phyloP scores from a whole-genome alignment of 2,329 filamentous ascomycete species.

The Neonectria neomacrospora region DNA sequence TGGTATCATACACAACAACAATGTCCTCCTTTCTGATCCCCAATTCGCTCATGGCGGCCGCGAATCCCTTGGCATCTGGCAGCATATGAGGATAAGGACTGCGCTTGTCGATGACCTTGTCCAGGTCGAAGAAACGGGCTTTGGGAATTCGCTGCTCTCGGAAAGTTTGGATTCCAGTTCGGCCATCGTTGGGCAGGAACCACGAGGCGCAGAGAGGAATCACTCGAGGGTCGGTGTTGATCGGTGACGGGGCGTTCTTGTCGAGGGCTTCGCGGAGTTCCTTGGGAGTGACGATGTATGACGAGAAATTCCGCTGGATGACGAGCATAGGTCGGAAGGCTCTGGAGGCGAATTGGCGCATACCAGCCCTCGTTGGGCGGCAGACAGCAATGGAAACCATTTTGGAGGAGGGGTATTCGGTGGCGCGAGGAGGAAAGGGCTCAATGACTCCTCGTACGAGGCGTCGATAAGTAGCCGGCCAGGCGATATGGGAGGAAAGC shows the following conservation, averaged over 20 bases:
- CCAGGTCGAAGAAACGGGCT: constrained; percentile 95
- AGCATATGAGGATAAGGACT: constrained; percentile 98
- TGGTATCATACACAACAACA: constrained; percentile 92
- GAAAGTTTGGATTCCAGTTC: constrained; percentile 84
- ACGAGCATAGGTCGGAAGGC: constrained; percentile 46
- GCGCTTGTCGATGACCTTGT: constrained; percentile 86
- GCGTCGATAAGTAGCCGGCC: constrained; percentile 38
- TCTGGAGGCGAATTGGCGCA: constrained; percentile 52
- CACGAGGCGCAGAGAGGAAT: constrained; percentile 92
- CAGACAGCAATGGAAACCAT: constrained; percentile 59
- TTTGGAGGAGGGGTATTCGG: constrained; percentile 24
- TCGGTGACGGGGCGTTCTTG: constrained; percentile 81
- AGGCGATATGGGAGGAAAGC: constrained; percentile 22
- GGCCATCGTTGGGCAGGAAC: constrained; percentile 94
- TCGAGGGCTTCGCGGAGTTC: constrained; percentile 85
- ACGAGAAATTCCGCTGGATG: constrained; percentile 66
- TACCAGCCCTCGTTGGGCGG: constrained; percentile 54
- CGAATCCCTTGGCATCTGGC: constrained; percentile 82
- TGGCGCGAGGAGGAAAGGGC: constrained; percentile 23
- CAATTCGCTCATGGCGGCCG: constrained; percentile 86
- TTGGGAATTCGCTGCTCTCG: constrained; percentile 85
- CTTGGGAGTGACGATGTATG: constrained; percentile 86
- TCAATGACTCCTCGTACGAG: constrained; percentile 38
- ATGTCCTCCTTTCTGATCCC: constrained; percentile 89
- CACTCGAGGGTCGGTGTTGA: constrained; percentile 83